Evolutionary conservation across 306 rosid genomes (phyloP), one percentile per base, ranked within the genome.

Genomic region (Cicer chorassanicum): DNA sequence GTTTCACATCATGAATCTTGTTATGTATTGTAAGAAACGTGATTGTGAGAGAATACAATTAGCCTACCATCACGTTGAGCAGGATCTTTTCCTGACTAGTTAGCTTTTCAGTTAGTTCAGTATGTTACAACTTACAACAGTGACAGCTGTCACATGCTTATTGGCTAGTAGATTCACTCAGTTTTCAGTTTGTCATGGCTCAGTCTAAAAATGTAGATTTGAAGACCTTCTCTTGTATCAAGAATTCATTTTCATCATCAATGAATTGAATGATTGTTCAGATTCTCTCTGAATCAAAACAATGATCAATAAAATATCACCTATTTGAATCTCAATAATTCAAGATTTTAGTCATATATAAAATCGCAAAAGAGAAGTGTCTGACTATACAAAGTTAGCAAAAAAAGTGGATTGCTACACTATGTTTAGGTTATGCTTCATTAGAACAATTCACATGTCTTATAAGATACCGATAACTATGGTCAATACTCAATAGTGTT

Each of bases 151-250:
- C 36, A 54, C 61, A 19, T 9, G 11, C 36, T 54, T 11, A 54
- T 8, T 54, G 14, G 63, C 38, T 19, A 56, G 14, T 56, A 56
- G 39, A 21, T 21, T 21, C 62, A 19, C 9, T 55, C 62, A 18
- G 62, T 55, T 55, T 55, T 55, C n/a, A 55, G 38, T 55, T 55
- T 55, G 34, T 19, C 16, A 24, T 55, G 62, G 38, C 62, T 55
- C 62, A 19, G 62, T 24, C 62, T 8, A 16, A 18, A 55, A 55
- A 19, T 55, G 8, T 18, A 16, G 34, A 55, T 55, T 2, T 48
- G 16, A 48, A 48, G 54, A 48, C n/a, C 5, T n/a, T n/a, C n/a
- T 19, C 38, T 55, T 55, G 38, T 16, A 55, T 55, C 54, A 49
- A 49, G 55, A 49, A n/a, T 49, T 49, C 19, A 49, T 49, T 49